Evolutionary conservation across 2,329 filamentous ascomycete species (phyloP), one percentile per base, ranked within the genome.

Genomic region (Claviceps fusiformis): DNA sequence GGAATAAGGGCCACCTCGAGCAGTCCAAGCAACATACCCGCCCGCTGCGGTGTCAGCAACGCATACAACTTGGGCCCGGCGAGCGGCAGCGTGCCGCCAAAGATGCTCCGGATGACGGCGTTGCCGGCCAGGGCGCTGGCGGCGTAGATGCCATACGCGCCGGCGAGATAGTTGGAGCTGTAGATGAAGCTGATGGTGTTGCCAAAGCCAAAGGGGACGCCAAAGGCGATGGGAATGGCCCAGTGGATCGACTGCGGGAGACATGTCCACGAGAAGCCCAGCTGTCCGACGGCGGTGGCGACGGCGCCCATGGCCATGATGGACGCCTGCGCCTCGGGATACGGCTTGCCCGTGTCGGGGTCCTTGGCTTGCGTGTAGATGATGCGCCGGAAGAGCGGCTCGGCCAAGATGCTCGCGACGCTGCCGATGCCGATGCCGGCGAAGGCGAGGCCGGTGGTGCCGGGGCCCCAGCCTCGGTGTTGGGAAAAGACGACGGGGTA

Each of bases 181-280:
- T 95, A 93, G 64, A 95, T 91, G 71, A 95, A 95, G 43, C 87
- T 82, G 3, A 83, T 76, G 9, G 80, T 83, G 62, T 92, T 93
- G 0, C 89, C 89, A 0, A 79, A 76, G 10, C 88, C 88, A 62
- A 93, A 95, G 0, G 85, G 86, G 6, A 95, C 78, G 0, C 89
- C 88, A 1, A 88, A 88, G 0, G 87, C 73, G 51, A 95, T 85
- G 1, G 88, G 86, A 24, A 82, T 75, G n/a, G 89, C 82, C 85
- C 87, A 95, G 66, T 89, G 90, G 37, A 95, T 88, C 5, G 80
- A 79, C 0, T 70, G 72, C 0, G 90, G 90, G 0, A 89, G 80
- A 58, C 85, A 90, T 0, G 90, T 95, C 89, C 89, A 95, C 0
- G 87, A 82, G 64, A 96, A 96, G 67, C 85, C 86, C 29, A 96